Conservation (phyloP, 164 flowering plant genomes). For the Berberis thunbergii region DNA sequence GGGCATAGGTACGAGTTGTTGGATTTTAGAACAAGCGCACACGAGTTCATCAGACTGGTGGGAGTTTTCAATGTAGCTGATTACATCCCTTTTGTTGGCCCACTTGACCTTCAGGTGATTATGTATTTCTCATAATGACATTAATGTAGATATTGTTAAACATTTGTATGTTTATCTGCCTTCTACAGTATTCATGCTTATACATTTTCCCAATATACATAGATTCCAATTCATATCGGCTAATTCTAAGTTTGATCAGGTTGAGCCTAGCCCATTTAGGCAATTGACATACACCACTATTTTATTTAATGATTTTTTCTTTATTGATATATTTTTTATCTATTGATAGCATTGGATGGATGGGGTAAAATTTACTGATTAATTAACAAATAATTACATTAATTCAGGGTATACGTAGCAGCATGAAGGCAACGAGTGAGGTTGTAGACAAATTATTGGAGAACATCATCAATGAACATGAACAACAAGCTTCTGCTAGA, state of each 20-base stretch:
- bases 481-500: background rate
- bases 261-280: background rate
- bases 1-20: conserved; percentile 9
- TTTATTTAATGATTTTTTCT: background rate
- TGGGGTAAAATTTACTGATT: background rate
- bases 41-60: conserved; percentile 8
- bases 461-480: conserved; percentile 16
- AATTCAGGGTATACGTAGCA: conserved; percentile 5
- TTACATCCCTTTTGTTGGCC: conserved; percentile 14
- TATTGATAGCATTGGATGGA: background rate
- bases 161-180: too few relatives aligned
- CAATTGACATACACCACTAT: background rate
- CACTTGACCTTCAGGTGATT: conserved; percentile 13
- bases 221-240: background rate
- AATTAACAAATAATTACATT: background rate
- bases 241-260: background rate
- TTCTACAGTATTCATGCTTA: background rate
- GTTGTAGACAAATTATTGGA: conserved; percentile 8
- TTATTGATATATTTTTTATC: background rate
- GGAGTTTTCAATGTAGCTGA: conserved; percentile 22
- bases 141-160: too few relatives aligned
- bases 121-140: too few relatives aligned
- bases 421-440: background rate
- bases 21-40: conserved; percentile 4
- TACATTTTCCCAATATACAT: background rate